Base-by-base conservation (phyloP, 805 yeast species). In the Lachancea cidri region DNA sequence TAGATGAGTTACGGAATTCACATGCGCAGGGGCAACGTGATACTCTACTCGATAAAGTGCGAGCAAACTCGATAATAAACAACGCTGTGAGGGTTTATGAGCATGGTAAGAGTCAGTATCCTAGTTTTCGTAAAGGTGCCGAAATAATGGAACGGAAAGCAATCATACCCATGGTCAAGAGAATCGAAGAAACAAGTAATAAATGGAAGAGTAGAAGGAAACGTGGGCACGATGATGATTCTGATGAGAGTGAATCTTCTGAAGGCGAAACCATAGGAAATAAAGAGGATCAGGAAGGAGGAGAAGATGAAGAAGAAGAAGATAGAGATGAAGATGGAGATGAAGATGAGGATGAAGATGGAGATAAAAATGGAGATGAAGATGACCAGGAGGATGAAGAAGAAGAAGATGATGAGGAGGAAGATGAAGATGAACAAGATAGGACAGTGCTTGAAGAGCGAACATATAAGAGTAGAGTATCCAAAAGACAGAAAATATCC, bases 141-240 rank as follows among this genome's bases (percentile, higher is more conserved):
- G 83, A 72, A 27, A 70, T 76, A 45, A 75, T 77, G 29, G 81
- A 74, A 54, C 68, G 70, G 45, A 78, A 77, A 0, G 77, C 81
- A 13, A 60, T 68, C 30, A 80, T 80, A 1, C 70, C 74, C 47
- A 81, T 75, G 41, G 45, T 41, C 9, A 42, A 35, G 38, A 39
- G 38, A 31, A 17, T 39, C 14, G 45, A 41, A 29, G 34, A 39
- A 29, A 41, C 38, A 7, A 36, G 39, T 6, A 24, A 33, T 3
- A 45, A 33, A 17, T 35, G 47, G 43, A 41, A 36, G 17, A 37
- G 33, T n/a, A 32, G 33, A 18, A 27, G 29, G 14, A 30, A 33
- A 17, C 33, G 29, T 3, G 7, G 17, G 16, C 22, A 13, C 16
- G 45, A 57, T 44, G 52, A 55, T 57, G 55, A 22, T 11, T 22